Conservation (phyloP, 371 early-diverging fungal genomes). For the Circinella umbellata region DNA sequence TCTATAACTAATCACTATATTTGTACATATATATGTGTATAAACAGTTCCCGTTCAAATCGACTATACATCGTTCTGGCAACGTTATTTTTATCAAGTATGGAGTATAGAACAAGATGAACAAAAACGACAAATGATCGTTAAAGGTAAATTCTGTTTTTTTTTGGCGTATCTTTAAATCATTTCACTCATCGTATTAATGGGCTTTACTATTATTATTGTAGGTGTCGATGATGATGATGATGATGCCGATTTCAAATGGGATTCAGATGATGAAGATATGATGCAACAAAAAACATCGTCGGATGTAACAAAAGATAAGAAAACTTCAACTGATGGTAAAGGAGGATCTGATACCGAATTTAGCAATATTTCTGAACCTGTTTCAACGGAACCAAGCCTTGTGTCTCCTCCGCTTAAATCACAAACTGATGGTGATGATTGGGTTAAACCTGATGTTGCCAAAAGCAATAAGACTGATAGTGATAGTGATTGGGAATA, state of each 20-base stretch:
- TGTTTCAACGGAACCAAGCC: slow-evolving; percentile 28
- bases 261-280: slow-evolving; percentile 55
- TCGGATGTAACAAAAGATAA: not conserved
- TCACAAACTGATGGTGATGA: slow-evolving; percentile 29
- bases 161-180: too few species aligned
- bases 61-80: slow-evolving; percentile 50
- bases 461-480: slow-evolving; percentile 26
- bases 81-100: slow-evolving; percentile 51
- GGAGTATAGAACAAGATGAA: slow-evolving; percentile 54
- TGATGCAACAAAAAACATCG: not conserved
- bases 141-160: slow-evolving; percentile 20
- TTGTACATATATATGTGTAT: not conserved
- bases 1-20: too few species aligned
- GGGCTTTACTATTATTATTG: not conserved
- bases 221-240: slow-evolving; percentile 22
- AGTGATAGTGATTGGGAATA: slow-evolving; percentile 55
- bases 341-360: slow-evolving; percentile 26
- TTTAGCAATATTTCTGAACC: slow-evolving; percentile 30
- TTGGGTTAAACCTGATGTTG: slow-evolving; percentile 23
- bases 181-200: not conserved
- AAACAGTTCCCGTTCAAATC: slow-evolving; percentile 48
- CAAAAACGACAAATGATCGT: slow-evolving; percentile 49
- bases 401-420: slow-evolving; percentile 27
- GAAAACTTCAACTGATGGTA: slow-evolving; percentile 4
- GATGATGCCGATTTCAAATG: slow-evolving; percentile 52